Evolutionary conservation across 225 moss, liverwort and hornwort species (phyloP).

Genomic region (Neckera pumila): DNA sequence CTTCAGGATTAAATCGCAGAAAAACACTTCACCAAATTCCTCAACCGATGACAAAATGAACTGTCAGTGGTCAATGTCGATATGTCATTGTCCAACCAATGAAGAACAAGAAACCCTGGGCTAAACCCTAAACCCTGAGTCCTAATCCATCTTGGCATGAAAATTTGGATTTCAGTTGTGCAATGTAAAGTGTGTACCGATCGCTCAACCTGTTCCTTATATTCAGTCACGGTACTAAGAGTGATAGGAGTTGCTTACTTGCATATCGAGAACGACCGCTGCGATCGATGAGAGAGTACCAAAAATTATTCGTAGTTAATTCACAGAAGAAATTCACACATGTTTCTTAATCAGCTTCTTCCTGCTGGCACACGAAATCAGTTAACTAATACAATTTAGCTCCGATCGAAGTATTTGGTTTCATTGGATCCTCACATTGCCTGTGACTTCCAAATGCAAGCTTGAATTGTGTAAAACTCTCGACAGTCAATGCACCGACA

Average conservation of each 20-base stretch:
- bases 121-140: background rate
- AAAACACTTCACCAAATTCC: background rate
- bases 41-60: background rate
- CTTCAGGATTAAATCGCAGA: background rate
- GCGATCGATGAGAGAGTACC: background rate
- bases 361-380: background rate
- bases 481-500: background rate
- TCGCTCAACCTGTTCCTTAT: background rate
- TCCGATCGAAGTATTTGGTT: background rate
- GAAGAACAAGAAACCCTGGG: background rate
- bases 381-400: background rate
- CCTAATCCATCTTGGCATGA: background rate
- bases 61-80: background rate
- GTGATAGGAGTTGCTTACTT: background rate
- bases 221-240: background rate
- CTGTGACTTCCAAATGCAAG: background rate
- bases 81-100: background rate
- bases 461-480: background rate
- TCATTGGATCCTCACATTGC: background rate
- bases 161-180: background rate
- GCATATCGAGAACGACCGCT: background rate
- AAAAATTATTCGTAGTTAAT: background rate
- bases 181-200: background rate
- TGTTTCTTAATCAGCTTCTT: background rate
- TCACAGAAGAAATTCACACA: background rate